Evolutionary conservation across 1,139 yeast genomes (phyloP), one percentile per base, ranked within the genome.

Genomic region (Pichia inconspicua): DNA sequence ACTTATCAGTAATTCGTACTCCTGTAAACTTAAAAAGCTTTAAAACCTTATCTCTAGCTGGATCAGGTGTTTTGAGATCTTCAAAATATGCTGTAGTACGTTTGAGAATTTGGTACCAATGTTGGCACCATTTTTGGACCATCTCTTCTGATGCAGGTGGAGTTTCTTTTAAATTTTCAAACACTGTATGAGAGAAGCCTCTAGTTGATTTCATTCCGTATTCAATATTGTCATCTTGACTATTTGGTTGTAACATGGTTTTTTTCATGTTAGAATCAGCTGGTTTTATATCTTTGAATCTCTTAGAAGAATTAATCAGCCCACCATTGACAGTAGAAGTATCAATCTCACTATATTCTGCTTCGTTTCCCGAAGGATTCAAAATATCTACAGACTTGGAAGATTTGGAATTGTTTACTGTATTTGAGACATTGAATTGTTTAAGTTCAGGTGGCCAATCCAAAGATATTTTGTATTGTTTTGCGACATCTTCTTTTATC

Each of bases 401-500:
- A 25, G 22, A n/a, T 19, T 41, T 41, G 3, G 30, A 6, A 22
- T 40, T 12, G 9, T 39, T 22, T 25, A 25, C 25, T 6, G 22
- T 14, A 43, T 42, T 41, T 6, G 37, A 14, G 15, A 36, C 35
- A 34, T 58, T 52, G 55, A 28, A 68, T 58, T 42, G 58, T 49
- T 57, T 67, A 58, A 56, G 61, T 58, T 56, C 58, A 48, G 74
- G 73, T 0, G 87, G 87, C 58, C 74, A 77, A 42, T 72, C 79
- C 42, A 74, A 71, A 12, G 83, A 75, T 11, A 81, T 80, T 57
- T 83, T 68, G 60, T 78, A 81, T 54, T 73, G 74, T 51, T 70
- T 72, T 2, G 85, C 85, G 63, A 79, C 88, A 56, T 82, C 81
- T 34, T 78, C 80, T 62, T 84, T 85, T n/a, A 92, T 95, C 19